phyloP scores from a whole-genome alignment of 257 asterid species.

The Solanum infundibuliforme region DNA sequence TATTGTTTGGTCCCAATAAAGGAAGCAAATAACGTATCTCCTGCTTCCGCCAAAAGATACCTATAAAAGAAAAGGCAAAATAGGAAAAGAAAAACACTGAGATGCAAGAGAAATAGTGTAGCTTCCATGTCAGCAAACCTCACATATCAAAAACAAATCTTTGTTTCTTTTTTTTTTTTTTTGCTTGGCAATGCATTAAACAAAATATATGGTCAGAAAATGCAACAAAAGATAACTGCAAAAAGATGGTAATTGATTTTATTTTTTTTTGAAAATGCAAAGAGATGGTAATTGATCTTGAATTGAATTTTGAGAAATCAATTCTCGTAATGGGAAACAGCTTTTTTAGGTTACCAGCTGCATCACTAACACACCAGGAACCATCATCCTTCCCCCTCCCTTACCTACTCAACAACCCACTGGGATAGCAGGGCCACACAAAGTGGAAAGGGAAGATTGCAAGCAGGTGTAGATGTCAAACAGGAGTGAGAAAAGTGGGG shows the following conservation, averaged over 20 bases:
- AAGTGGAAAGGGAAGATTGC: not conserved
- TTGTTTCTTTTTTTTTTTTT: not conserved
- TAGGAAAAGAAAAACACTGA: not conserved
- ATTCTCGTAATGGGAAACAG: not conserved
- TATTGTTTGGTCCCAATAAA: constrained; percentile 95
- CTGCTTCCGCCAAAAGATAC: constrained; percentile 94
- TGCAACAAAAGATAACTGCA: not conserved
- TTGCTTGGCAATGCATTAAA: not conserved
- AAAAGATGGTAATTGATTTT: not conserved
- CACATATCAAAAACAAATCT: not conserved
- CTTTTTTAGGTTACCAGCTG: not conserved
- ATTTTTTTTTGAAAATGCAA: not conserved
- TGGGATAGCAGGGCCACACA: not conserved
- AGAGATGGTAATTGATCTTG: not conserved
- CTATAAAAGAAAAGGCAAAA: constrained; percentile 23
- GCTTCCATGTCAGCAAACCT: not conserved
- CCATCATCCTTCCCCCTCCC: not conserved
- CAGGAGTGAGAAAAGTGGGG: not conserved
- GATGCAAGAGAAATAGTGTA: not conserved
- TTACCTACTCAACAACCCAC: not conserved
- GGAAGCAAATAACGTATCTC: constrained; percentile 94
- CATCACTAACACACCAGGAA: not conserved
- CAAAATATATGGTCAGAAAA: not conserved
- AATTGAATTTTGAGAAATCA: not conserved
- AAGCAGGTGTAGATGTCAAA: not conserved